Evolutionary conservation across 2,329 filamentous ascomycete species (phyloP), one percentile per base, ranked within the genome.

Genomic region (Sclerotinia sclerotiorum): DNA sequence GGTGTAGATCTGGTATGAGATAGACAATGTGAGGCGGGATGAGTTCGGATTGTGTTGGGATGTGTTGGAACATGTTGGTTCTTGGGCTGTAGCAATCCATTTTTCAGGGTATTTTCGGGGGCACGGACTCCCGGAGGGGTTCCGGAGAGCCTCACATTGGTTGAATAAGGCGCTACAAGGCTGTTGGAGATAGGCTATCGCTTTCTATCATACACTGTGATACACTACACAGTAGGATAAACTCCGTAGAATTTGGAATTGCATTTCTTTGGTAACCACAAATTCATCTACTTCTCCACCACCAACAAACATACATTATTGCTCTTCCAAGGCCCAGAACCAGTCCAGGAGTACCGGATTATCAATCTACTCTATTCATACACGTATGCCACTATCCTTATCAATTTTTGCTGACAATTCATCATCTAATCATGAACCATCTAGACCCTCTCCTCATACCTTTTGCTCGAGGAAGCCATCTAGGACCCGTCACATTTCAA

Each of bases 321-420:
- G 11, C 21, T 7, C 1, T 7, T 39, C 13, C 21, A 39, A 3
- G 54, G 54, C 35, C 54, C 32, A 56, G 32, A 39, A 24, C 54
- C 54, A 56, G n/a, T n/a, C 35, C 54, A 56, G 32, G n/a, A 35
- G 11, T 39, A 39, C 32, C 32, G 54, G 32, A n/a, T 39, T 60
- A 48, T 48, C 8, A 29, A n/a, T 46, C 15, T 5, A 10, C 19
- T 3, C 27, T 17, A n/a, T 49, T 24, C 17, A 1, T n/a, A n/a
- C n/a, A 35, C n/a, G 58, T 49, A 61, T 17, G 58, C n/a, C 19
- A n/a, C 24, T 3, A 32, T 48, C 2, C 27, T 35, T 35, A 32
- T 61, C 58, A n/a, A 15, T 10, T 35, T 17, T 2, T 32, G 58
- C 58, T 61, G 58, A 61, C 57, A 46, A 60, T 60, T 60, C 21